Conservation (phyloP, 2,329 filamentous ascomycete species). For the Colletotrichum horii region DNA sequence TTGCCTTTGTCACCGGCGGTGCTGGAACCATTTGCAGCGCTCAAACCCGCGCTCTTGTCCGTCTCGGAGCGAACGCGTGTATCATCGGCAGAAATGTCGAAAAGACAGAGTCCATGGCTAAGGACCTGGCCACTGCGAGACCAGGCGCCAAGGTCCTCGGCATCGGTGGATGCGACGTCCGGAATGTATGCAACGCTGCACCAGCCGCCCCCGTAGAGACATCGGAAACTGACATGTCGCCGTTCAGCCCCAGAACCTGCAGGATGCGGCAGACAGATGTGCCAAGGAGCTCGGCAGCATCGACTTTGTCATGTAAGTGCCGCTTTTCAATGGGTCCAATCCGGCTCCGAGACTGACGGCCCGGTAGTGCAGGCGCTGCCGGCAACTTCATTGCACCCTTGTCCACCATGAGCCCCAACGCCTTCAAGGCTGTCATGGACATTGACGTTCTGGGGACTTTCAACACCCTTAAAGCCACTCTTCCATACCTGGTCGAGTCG, state of each 20-base stretch:
- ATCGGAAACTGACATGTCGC: neutral
- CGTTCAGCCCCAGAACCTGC: conserved; percentile 64
- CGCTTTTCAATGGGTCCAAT: neutral
- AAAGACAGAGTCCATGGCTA: conserved; percentile 83
- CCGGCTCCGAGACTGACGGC: neutral
- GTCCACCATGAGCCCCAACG: conserved; percentile 81
- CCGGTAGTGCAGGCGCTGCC: conserved; percentile 82
- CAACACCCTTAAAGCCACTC: conserved; percentile 91
- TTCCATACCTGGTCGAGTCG: conserved; percentile 82
- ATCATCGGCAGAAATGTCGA: conserved; percentile 90
- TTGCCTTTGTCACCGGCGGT: conserved; percentile 94
- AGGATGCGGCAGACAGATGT: conserved; percentile 79
- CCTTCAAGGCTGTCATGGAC: conserved; percentile 94
- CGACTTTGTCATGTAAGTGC: conserved; percentile 86
- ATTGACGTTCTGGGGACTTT: conserved; percentile 95
- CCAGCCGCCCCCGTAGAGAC: neutral
- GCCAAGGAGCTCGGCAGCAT: conserved; percentile 84
- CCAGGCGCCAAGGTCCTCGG: conserved; percentile 84
- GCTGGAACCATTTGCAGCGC: conserved; percentile 93
- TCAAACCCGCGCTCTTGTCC: conserved; percentile 89
- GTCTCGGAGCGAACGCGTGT: conserved; percentile 90
- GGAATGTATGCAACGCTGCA: conserved; percentile 56
- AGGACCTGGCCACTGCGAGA: conserved; percentile 81
- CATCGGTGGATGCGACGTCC: conserved; percentile 80
- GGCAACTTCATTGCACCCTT: conserved; percentile 95